Evolutionary conservation across 2,329 filamentous ascomycete species (phyloP).

Genomic region (Sporothrix schenckii): DNA sequence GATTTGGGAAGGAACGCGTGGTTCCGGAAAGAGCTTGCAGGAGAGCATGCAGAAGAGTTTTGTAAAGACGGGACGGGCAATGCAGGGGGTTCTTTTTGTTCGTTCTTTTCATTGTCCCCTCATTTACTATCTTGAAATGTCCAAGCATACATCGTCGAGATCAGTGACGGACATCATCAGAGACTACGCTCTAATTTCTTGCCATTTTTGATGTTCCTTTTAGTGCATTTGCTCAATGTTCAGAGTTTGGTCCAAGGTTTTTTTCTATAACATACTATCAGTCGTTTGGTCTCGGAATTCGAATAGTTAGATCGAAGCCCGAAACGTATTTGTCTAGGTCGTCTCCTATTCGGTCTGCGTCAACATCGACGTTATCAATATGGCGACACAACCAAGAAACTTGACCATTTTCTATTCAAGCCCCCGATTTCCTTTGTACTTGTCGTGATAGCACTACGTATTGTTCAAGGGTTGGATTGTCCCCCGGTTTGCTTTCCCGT

Average conservation of each 20-base stretch:
- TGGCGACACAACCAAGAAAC: not conserved
- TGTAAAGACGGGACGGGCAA: constrained; percentile 12
- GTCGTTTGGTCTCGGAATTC: not conserved
- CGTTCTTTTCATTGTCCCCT: not conserved
- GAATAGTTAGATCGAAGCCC: not conserved
- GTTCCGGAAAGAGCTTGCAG: constrained; percentile 19
- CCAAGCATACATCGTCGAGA: not conserved
- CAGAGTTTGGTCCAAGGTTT: not conserved
- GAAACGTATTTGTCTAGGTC: not conserved
- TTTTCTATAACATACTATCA: no score
- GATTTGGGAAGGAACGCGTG: not conserved
- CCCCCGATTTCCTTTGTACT: no score
- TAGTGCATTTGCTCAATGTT: not conserved
- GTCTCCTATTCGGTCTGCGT: not conserved
- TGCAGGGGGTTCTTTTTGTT: constrained; percentile 7
- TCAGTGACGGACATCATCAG: not conserved
- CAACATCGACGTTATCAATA: not conserved
- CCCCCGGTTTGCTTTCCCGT: constrained; percentile 2
- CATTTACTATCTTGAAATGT: not conserved
- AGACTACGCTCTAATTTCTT: not conserved
- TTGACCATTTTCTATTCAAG: not conserved
- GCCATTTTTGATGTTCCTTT: not conserved
- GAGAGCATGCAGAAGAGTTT: not conserved
- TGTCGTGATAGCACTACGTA: not conserved
- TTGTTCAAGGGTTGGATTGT: constrained; percentile 13